phyloP scores from a whole-genome alignment of 805 yeast species.

The Lipomyces yamanashiensis region DNA sequence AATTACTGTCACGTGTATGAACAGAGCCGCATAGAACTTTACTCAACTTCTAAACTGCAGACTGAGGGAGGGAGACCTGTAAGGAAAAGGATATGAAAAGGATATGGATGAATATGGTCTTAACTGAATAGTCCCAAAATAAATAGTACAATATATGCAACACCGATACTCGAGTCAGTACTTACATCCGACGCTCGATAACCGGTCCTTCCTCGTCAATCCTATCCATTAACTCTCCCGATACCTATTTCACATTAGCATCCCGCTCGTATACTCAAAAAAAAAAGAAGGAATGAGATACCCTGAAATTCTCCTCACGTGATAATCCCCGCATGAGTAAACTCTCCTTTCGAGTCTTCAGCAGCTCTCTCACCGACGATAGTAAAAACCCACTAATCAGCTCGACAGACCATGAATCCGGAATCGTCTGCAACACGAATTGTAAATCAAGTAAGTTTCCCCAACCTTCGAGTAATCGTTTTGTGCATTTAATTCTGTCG shows the following conservation, averaged over 20 bases:
- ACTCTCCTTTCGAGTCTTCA: slow-evolving; percentile 31
- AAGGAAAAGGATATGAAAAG: too few species aligned
- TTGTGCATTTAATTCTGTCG: slow-evolving; percentile 37
- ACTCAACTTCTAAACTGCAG: too few species aligned
- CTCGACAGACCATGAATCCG: slow-evolving; percentile 45
- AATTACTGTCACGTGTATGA: not conserved
- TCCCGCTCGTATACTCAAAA: not conserved
- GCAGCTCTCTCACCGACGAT: slow-evolving; percentile 32
- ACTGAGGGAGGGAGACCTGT: too few species aligned
- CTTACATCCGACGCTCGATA: slow-evolving; percentile 31
- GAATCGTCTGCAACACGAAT: slow-evolving; percentile 40
- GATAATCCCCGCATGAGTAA: slow-evolving; percentile 35
- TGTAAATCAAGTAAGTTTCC: slow-evolving; percentile 42
- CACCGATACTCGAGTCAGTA: too few species aligned
- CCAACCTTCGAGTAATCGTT: slow-evolving; percentile 41
- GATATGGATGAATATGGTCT: too few species aligned
- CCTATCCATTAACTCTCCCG: slow-evolving; percentile 34
- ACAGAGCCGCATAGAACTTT: not conserved
- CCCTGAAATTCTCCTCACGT: slow-evolving; percentile 37
- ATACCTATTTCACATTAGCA: slow-evolving; percentile 12
- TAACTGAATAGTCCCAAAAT: too few species aligned
- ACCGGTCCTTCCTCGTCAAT: slow-evolving; percentile 35
- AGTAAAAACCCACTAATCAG: slow-evolving; percentile 39
- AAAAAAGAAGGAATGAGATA: not conserved
- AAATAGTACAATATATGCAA: too few species aligned